A percentile compares a stretch with the other conserved stretches of the same genome.
Evolutionary conservation across 495 filamentous ascomycete species (phyloP).

Genomic region (Podospora tetraspora): DNA sequence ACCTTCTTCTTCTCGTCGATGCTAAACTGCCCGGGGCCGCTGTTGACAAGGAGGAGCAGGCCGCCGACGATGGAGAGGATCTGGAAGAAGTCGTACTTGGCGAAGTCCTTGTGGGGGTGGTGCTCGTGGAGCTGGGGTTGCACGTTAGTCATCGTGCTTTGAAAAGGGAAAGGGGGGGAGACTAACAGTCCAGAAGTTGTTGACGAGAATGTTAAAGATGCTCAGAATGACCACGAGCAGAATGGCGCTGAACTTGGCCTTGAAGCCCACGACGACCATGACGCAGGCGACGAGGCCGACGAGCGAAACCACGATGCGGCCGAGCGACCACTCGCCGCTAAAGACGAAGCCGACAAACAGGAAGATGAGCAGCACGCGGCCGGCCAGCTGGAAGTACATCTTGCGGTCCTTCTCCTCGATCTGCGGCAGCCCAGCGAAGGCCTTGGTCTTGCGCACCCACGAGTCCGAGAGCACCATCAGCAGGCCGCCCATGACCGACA

Average conservation of each 20-base stretch:
- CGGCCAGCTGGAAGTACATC: constrained; percentile 99
- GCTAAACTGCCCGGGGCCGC: constrained; percentile 93
- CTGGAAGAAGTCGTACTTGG: constrained; percentile 99
- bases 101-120: constrained; percentile 99
- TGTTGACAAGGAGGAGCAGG: constrained; percentile 92
- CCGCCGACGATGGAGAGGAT: constrained; percentile 97
- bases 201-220: constrained; percentile 93
- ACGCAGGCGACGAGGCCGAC: constrained; percentile 87
- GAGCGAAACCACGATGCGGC: constrained; percentile 73
- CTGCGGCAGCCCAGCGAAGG: constrained; percentile 87
- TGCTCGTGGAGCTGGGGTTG: constrained; percentile 79
- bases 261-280: constrained; percentile 99
- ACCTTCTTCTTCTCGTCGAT: constrained; percentile 99
- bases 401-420: constrained; percentile 98
- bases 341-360: constrained; percentile 95
- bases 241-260: constrained; percentile 96
- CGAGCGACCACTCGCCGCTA: constrained; percentile 84
- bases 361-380: constrained; percentile 93
- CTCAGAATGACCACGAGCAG: constrained; percentile 90
- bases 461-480: constrained; percentile 97
- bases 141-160: constrained; percentile 2
- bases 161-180: background rate
- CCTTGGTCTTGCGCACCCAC: constrained; percentile 96
- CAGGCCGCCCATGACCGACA: constrained; percentile 92
- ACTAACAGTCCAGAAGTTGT: constrained; percentile 99